Percentiles rank a stretch among this genome's conserved stretches.
Conservation (phyloP, 2,329 filamentous ascomycete genomes). For the Fusarium tjaetaba region DNA sequence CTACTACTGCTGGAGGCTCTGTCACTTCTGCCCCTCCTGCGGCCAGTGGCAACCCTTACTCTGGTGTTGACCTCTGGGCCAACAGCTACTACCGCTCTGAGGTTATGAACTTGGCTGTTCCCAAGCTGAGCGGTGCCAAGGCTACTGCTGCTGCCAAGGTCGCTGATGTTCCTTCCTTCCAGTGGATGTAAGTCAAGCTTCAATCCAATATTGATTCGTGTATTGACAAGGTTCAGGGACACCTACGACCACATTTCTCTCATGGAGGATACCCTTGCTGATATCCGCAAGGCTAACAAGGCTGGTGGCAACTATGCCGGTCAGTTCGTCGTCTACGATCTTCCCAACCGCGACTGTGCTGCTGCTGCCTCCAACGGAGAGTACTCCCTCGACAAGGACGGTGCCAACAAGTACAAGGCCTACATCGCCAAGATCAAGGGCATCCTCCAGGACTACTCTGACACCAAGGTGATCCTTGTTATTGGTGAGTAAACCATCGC, state of each 20-base stretch:
- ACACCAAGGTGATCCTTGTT: slow-evolving; percentile 56
- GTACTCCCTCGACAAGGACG: slow-evolving; percentile 60
- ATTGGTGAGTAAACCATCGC: slow-evolving; percentile 47
- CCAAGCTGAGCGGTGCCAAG: slow-evolving; percentile 66
- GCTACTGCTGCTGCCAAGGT: slow-evolving; percentile 62
- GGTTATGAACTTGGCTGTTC: slow-evolving; percentile 66
- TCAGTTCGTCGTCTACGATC: slow-evolving; percentile 65
- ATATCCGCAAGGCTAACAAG: slow-evolving; percentile 53
- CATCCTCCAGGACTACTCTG: slow-evolving; percentile 55
- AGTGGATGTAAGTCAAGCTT: slow-evolving; percentile 56
- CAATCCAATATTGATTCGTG: rapidly evolving
- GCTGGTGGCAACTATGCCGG: slow-evolving; percentile 55
- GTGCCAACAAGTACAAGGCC: slow-evolving; percentile 63
- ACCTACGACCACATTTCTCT: slow-evolving; percentile 59
- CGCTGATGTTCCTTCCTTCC: slow-evolving; percentile 63
- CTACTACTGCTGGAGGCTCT: slow-evolving; percentile 29
- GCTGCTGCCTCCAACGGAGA: slow-evolving; percentile 68
- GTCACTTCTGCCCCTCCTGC: slow-evolving; percentile 41
- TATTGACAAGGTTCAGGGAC: slow-evolving; percentile 52
- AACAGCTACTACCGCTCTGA: slow-evolving; percentile 67
- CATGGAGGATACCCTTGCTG: slow-evolving; percentile 57
- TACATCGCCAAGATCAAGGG: slow-evolving; percentile 63
- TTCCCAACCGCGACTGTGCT: slow-evolving; percentile 68
- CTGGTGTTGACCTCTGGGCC: slow-evolving; percentile 60
- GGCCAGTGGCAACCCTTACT: slow-evolving; percentile 63